Conservation (phyloP, 345 rosid species). For the Excoecaria cochinchinensis region DNA sequence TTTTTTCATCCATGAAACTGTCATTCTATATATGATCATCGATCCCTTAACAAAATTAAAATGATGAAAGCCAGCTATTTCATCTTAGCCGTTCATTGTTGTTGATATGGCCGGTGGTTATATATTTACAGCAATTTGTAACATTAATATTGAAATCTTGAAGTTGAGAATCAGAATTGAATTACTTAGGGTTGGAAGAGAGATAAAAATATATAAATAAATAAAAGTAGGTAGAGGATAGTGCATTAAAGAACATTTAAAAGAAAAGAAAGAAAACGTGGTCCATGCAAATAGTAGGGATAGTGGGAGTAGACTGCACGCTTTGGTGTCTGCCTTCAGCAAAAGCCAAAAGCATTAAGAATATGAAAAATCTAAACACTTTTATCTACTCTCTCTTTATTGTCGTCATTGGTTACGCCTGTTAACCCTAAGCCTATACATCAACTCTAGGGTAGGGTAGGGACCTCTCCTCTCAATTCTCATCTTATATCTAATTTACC, state of each 20-base stretch:
- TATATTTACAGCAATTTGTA: no score
- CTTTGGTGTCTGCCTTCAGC: conserved; percentile 9
- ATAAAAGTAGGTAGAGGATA: not conserved
- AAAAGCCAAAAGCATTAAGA: not conserved
- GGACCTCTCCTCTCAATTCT: conserved; percentile 29
- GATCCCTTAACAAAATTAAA: no score
- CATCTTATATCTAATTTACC: not conserved
- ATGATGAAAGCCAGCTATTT: no score
- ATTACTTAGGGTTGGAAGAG: not conserved
- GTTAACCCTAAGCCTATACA: conserved; percentile 16
- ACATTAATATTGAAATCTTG: no score
- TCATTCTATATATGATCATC: no score
- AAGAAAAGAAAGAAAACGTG: conserved; percentile 30
- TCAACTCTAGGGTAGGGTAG: conserved; percentile 36
- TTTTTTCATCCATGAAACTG: conserved; percentile 1
- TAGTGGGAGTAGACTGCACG: conserved; percentile 36
- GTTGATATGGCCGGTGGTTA: no score
- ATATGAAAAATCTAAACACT: conserved; percentile 1
- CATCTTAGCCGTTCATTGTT: no score
- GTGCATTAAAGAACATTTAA: not conserved
- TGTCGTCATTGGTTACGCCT: conserved; percentile 41
- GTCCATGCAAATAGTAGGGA: conserved; percentile 39
- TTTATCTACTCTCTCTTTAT: not conserved
- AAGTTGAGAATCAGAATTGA: no score
- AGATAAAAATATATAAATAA: not conserved